Conservation (phyloP, 1,284 basidiomycete species). For the Cutaneotrichosporon cutaneum region DNA sequence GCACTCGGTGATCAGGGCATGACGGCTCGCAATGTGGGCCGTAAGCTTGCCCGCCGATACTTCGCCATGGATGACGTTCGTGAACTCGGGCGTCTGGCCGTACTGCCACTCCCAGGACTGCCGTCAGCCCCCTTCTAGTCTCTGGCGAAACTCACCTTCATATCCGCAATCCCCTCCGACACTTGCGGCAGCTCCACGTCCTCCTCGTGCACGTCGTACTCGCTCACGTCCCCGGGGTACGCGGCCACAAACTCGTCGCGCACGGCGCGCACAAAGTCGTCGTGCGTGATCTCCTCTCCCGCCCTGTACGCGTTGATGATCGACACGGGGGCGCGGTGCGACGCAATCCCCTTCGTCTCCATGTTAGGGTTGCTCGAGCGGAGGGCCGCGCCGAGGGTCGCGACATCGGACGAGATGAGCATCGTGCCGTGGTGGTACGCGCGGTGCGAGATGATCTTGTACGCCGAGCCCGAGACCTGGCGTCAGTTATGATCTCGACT, state of each 20-base stretch:
- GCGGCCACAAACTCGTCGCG: slow-evolving; percentile 66
- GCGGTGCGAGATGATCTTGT: slow-evolving; percentile 86
- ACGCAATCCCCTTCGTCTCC: slow-evolving; percentile 80
- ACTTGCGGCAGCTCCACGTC: slow-evolving; percentile 61
- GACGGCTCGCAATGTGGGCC: slow-evolving; percentile 52
- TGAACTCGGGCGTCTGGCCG: slow-evolving; percentile 94
- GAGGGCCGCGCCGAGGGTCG: slow-evolving; percentile 69
- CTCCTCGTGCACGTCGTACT: slow-evolving; percentile 57
- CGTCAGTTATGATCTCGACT: too few relatives aligned
- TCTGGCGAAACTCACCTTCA: slow-evolving; percentile 11
- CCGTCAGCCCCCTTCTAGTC: slow-evolving; percentile 4
- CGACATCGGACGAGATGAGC: slow-evolving; percentile 80
- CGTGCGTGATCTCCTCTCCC: slow-evolving; percentile 59
- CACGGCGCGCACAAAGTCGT: slow-evolving; percentile 71
- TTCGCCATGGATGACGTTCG: slow-evolving; percentile 43
- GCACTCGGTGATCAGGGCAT: slow-evolving; percentile 54
- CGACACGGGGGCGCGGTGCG: slow-evolving; percentile 82
- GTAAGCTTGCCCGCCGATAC: slow-evolving; percentile 48
- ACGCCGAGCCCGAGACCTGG: slow-evolving; percentile 95
- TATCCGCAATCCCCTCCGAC: slow-evolving; percentile 65
- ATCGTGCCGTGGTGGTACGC: slow-evolving; percentile 99
- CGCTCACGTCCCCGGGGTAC: slow-evolving; percentile 57
- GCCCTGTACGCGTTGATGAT: slow-evolving; percentile 66
- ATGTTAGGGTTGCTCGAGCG: slow-evolving; percentile 67
- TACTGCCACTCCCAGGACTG: slow-evolving; percentile 92